Base-by-base conservation (phyloP, 129 eudicot genomes). In the Smallanthus sonchifolius region DNA sequence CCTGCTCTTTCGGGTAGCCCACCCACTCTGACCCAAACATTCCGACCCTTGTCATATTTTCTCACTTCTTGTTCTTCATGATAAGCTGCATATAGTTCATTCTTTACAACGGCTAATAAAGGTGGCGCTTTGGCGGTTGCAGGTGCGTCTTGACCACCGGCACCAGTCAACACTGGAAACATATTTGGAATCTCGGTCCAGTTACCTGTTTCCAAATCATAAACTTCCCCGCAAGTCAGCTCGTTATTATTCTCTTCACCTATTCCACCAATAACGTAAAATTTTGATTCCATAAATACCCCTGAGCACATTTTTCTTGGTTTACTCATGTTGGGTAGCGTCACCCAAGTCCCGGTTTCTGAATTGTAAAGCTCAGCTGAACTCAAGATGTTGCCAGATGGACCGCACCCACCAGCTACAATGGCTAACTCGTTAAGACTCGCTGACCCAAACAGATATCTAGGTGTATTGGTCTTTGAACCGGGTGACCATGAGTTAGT, bases 281-380 rank as follows among this genome's bases (percentile, higher is more conserved):
- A 91, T 35, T 87, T 91, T 14, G 84, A 82, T 17, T 86, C 88
- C 87, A 91, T 84, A 77, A 88, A 91, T 9, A 88, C 87, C 19
- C 85, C 91, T 1, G 97, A 86, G 35, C 97, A 91, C 86, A 84
- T 81, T 73, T 91, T 91, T 73, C 92, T 79, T 0, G 91, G 82
- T 65, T 77, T 86, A 42, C 83, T 81, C 97, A 91, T 91, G 85
- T 80, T 75, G 3, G 92, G 92, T 17, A 91, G 92, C 2, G 66
- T 83, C 11, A 11, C 83, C 97, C 96, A 91, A 10, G 76, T 86
- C 35, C 87, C 90, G 6, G 68, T 74, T 69, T 86, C 91, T 10
- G 97, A 83, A 66, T 91, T 77, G 67, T 88, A 91, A 19, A 86
- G 76, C 82, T 91, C 97, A 2, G 90, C 97, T 0, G 96, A 88